Evolutionary conservation across 768 basidiomycete genomes (phyloP), one percentile per base, ranked within the genome.

Genomic region (Boletus vinaceobasis): DNA sequence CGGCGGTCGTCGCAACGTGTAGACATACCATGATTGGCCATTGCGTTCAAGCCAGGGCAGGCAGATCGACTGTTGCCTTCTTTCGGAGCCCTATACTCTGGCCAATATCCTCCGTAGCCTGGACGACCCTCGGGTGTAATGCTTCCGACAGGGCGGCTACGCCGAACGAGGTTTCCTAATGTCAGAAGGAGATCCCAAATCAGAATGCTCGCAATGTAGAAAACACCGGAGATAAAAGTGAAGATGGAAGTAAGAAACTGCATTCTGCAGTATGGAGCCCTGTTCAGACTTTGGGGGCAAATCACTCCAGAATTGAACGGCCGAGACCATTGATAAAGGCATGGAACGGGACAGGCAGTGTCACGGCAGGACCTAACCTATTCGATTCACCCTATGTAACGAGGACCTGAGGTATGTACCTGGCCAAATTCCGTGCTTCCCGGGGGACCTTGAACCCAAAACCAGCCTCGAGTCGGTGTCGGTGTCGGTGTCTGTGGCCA

Each of bases 21-120:
- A 27, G 37, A 53, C 69, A 26, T 38, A 88, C 88, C 89, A 60
- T 91, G 89, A 64, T 91, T 91, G 6, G 89, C 87, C 79, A 92
- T 73, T 0, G 87, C 84, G 58, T 92, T 90, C 59, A 90, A 70
- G 11, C 79, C 86, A 3, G 87, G 88, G 60, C 88, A 90, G 2
- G 82, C 80, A 58, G 79, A 80, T 14, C 90, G 74, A 63, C 87
- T 88, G 59, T 90, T 87, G 3, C 79, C 81, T 10, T 82, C 75
- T 56, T 70, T 71, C 11, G 87, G 81, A 1, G 84, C 68, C 4
- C 77, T 71, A 59, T 77, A 90, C 63, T 84, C 80, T 7, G 88
- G 87, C 88, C 88, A 91, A 43, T 75, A 64, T 0, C 87, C 85
- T 31, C 73, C 79, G 29, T 70, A 75, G 1, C 85, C 86, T 7